phyloP scores from a whole-genome alignment of 345 rosid species.

The Conringia planisiliqua region DNA sequence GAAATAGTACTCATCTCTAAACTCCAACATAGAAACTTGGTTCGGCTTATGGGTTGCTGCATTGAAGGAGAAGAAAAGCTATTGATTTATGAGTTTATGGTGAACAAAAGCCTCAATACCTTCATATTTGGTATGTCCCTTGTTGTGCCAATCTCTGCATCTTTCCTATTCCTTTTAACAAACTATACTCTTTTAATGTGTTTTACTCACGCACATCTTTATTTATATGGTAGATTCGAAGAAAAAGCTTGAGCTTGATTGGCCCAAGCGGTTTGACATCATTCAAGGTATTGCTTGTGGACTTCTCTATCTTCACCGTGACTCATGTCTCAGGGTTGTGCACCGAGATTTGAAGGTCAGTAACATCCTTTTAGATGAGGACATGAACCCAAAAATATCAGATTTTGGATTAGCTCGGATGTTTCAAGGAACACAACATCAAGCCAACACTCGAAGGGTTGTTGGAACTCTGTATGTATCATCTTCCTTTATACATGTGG shows the following conservation, averaged over 20 bases:
- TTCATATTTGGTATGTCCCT: conserved; percentile 31
- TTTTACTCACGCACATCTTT: not conserved
- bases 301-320: conserved; percentile 50
- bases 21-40: conserved; percentile 39
- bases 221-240: conserved; percentile 21
- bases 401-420: conserved; percentile 50
- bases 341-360: conserved; percentile 44
- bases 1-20: conserved; percentile 34
- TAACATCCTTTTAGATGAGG: conserved; percentile 39
- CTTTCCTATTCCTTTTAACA: not conserved
- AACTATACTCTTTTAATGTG: not conserved
- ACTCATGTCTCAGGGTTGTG: conserved; percentile 40
- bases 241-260: conserved; percentile 30
- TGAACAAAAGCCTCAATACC: conserved; percentile 34
- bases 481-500: not conserved
- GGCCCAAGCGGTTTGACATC: conserved; percentile 37
- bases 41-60: conserved; percentile 35
- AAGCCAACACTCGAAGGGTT: conserved; percentile 39
- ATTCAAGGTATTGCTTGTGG: conserved; percentile 47
- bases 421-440: conserved; percentile 36
- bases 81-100: conserved; percentile 34
- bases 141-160: not conserved
- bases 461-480: conserved; percentile 45
- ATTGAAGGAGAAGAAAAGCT: conserved; percentile 37
- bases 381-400: conserved; percentile 46